Percentiles rank a stretch among this genome's conserved stretches.
Evolutionary conservation across 2,329 filamentous ascomycete species (phyloP).

Genomic region (Bimuria novae-zelandiae): DNA sequence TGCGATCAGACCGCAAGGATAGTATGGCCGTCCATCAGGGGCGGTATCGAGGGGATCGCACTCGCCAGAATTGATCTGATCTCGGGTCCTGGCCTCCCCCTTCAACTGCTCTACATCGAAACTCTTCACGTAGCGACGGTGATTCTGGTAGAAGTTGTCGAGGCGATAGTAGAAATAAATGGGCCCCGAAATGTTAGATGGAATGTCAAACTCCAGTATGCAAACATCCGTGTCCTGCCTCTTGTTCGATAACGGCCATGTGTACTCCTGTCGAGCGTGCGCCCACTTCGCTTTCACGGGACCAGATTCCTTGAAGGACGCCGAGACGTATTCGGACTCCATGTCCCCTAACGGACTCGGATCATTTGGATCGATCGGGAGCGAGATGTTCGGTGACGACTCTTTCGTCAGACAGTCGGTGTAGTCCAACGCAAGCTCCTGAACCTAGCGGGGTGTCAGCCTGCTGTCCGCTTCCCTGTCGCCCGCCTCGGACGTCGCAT

Average conservation of each 20-base stretch:
- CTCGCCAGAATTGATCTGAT: constrained; percentile 67
- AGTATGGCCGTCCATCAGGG: constrained; percentile 68
- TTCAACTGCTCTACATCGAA: constrained; percentile 83
- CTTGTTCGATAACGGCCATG: constrained; percentile 25
- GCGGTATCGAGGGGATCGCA: constrained; percentile 71
- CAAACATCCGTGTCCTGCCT: constrained; percentile 59
- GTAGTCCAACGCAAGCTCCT: constrained; percentile 92
- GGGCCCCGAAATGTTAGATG: constrained; percentile 76
- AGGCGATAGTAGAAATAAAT: constrained; percentile 94
- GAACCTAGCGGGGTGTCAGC: constrained; percentile 62
- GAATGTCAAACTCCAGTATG: constrained; percentile 76
- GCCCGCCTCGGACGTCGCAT: constrained; percentile 26
- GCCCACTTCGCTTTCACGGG: constrained; percentile 40
- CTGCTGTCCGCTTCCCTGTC: not conserved
- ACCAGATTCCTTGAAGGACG: constrained; percentile 69
- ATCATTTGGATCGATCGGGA: not conserved
- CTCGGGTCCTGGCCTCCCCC: constrained; percentile 66
- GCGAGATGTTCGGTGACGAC: constrained; percentile 1
- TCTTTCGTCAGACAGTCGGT: constrained; percentile 69
- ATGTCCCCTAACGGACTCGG: constrained; percentile 53
- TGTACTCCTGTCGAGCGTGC: constrained; percentile 43
- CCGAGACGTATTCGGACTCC: constrained; percentile 61
- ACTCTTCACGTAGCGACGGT: constrained; percentile 92
- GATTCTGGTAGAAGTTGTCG: constrained; percentile 98
- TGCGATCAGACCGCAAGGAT: constrained; percentile 93